Conservation (phyloP, 257 asterid genomes). For the Solanum corneliomulleri region DNA sequence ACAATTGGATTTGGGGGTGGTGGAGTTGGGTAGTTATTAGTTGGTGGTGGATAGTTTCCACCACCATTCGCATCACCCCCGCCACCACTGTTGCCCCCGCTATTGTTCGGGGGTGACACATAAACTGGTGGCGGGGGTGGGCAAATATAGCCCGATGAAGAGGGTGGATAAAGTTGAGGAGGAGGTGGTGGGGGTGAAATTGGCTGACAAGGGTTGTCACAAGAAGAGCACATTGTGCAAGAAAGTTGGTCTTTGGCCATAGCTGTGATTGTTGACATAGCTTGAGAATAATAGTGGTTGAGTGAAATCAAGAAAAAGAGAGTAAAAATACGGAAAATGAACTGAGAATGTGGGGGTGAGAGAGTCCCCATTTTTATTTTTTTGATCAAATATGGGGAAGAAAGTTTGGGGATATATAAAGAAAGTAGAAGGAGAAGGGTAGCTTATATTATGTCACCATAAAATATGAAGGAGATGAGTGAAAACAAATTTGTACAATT, state of each 20-base stretch:
- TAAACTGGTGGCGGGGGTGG: conserved; percentile 23
- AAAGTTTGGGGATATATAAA: not conserved
- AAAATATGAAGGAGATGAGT: not conserved
- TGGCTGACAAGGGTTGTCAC: conserved; percentile 75
- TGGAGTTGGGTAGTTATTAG: conserved; percentile 9
- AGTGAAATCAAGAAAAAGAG: conserved; percentile 2
- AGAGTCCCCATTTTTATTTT: conserved; percentile 7
- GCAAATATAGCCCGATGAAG: conserved; percentile 1
- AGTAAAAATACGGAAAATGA: conserved; percentile 6
- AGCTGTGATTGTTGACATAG: conserved; percentile 34
- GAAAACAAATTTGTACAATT: not conserved
- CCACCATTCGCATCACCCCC: conserved; percentile 1
- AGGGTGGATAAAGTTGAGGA: not conserved
- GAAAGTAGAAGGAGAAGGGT: not conserved
- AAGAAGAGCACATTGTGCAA: conserved; percentile 62
- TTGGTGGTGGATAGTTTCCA: conserved; percentile 27
- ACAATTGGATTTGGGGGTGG: conserved; percentile 52
- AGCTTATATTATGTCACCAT: not conserved
- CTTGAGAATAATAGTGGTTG: not conserved
- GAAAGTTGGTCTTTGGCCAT: conserved; percentile 36
- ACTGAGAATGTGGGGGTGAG: not conserved
- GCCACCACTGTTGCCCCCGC: not conserved
- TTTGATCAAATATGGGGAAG: not conserved
- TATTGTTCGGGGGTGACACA: not conserved
- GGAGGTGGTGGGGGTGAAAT: conserved; percentile 30